phyloP scores from a whole-genome alignment of 768 basidiomycete genomes.

The Calocybe indica region DNA sequence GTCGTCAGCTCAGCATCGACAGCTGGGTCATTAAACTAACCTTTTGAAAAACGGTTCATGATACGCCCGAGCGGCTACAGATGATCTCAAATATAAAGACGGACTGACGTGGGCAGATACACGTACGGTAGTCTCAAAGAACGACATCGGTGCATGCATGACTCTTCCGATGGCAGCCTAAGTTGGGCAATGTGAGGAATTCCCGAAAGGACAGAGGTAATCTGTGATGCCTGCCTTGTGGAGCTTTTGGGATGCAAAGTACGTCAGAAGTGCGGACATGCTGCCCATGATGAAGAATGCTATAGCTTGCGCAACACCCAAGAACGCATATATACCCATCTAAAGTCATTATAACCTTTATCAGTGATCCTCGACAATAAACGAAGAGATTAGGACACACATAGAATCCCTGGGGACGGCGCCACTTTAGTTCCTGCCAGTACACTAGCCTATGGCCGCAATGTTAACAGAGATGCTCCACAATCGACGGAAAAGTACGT shows the following conservation, averaged over 20 bases:
- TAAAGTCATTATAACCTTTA: conserved; percentile 17
- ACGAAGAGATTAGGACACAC: conserved; percentile 30
- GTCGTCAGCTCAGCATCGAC: conserved; percentile 5
- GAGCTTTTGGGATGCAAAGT: conserved; percentile 67
- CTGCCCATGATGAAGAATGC: conserved; percentile 64
- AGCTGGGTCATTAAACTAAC: conserved; percentile 18
- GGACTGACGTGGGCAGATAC: not conserved
- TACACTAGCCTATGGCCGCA: conserved; percentile 60
- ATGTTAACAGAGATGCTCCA: conserved; percentile 7
- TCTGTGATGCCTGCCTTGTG: conserved; percentile 39
- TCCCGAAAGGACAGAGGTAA: not conserved
- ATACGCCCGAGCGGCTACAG: conserved; percentile 74
- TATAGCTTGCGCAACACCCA: conserved; percentile 68
- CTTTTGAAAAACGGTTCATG: conserved; percentile 87
- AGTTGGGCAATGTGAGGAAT: not conserved
- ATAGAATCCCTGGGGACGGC: conserved; percentile 60
- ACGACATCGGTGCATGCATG: conserved; percentile 83
- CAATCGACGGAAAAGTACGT: conserved; percentile 12
- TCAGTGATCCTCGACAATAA: not conserved
- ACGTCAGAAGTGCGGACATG: conserved; percentile 61
- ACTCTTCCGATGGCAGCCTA: conserved; percentile 62
- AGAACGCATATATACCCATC: conserved; percentile 78
- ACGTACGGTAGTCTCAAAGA: conserved; percentile 83
- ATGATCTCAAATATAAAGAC: conserved; percentile 4
- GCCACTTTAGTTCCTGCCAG: conserved; percentile 76